phyloP scores from a whole-genome alignment of 495 filamentous ascomycete species.

The Bryoglossum gracile region DNA sequence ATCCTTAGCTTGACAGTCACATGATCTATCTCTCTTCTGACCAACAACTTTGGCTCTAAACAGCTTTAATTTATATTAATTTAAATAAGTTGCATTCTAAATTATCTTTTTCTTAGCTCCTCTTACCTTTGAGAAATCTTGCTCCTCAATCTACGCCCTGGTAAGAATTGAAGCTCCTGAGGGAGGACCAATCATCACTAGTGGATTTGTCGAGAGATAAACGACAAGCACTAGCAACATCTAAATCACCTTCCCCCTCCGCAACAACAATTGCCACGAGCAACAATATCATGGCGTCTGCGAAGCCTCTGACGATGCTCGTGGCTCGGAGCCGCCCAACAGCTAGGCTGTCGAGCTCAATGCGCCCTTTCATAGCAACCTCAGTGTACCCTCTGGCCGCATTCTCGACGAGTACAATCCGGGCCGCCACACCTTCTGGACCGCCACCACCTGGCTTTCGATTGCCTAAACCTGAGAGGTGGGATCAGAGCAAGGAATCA shows the following conservation, averaged over 20 bases:
- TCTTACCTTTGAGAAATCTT: too few relatives aligned
- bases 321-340: conserved; percentile 41
- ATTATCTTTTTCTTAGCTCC: too few relatives aligned
- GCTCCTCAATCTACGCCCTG: neutral
- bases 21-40: too few relatives aligned
- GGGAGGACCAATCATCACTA: conserved; percentile 15
- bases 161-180: conserved; percentile 16
- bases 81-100: too few relatives aligned
- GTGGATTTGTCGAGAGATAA: conserved; percentile 7
- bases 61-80: too few relatives aligned
- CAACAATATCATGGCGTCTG: conserved; percentile 43
- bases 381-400: conserved; percentile 28
- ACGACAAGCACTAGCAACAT: neutral
- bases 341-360: conserved; percentile 8
- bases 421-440: conserved; percentile 68
- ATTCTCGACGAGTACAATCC: conserved; percentile 48
- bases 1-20: too few relatives aligned
- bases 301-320: conserved; percentile 45
- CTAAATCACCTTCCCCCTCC: conserved; percentile 1
- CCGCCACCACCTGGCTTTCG: conserved; percentile 74
- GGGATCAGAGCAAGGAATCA: conserved; percentile 63
- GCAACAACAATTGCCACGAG: conserved; percentile 26
- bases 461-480: conserved; percentile 55
- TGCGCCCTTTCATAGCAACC: conserved; percentile 26
- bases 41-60: too few relatives aligned